phyloP scores from a whole-genome alignment of 331 rosid genomes.

The Phaseolus coccineus region DNA sequence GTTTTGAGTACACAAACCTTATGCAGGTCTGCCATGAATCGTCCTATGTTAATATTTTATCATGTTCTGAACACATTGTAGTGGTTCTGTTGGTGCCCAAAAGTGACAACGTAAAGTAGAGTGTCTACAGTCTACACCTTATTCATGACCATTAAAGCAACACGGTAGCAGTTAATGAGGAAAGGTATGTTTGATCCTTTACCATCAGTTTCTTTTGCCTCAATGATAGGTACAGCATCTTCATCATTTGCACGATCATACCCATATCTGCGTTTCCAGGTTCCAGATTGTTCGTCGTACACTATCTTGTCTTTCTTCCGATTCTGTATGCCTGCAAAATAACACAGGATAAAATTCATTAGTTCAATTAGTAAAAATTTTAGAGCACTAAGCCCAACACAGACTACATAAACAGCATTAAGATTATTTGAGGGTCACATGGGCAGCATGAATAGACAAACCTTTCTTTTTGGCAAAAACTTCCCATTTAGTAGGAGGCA shows the following conservation, averaged over 20 bases:
- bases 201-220: conserved; percentile 90
- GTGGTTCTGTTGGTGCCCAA: not conserved
- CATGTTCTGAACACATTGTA: not conserved
- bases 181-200: conserved; percentile 32
- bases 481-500: conserved; percentile 95
- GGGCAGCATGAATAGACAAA: conserved; percentile 36
- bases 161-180: not conserved
- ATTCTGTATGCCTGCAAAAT: conserved; percentile 69
- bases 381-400: not conserved
- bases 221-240: conserved; percentile 80
- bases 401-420: not conserved
- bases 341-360: not conserved
- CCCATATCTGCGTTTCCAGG: conserved; percentile 87
- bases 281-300: conserved; percentile 68
- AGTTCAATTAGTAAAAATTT: not conserved
- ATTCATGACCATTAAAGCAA: not conserved
- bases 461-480: conserved; percentile 78
- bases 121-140: not conserved
- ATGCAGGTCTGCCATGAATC: not conserved
- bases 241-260: conserved; percentile 94
- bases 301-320: conserved; percentile 74
- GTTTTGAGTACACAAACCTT: not conserved
- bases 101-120: not conserved
- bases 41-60: not conserved
- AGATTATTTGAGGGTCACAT: not conserved